phyloP scores from a whole-genome alignment of 2,329 filamentous ascomycete species.

The Aspergillus vadensis region DNA sequence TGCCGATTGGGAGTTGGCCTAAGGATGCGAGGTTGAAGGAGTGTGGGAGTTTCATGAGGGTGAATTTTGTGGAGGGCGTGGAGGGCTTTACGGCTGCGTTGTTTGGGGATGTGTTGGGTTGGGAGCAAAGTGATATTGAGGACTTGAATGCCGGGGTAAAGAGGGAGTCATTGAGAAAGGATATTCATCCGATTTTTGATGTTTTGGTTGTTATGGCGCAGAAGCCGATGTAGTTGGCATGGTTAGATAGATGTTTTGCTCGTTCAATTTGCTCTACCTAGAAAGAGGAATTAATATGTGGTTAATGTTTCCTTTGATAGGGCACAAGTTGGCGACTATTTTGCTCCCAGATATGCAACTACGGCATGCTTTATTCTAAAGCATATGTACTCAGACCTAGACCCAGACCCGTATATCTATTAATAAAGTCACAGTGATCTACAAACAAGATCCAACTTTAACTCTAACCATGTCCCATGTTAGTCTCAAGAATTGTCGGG shows the following conservation, averaged over 20 bases:
- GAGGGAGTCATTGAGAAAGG: constrained; percentile 13
- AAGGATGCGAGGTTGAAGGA: constrained; percentile 20
- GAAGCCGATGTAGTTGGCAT: constrained; percentile 6
- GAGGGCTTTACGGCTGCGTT: constrained; percentile 20
- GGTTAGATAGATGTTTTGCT: no score
- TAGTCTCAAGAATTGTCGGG: background rate
- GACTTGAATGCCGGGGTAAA: constrained; percentile 18
- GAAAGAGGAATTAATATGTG: no score
- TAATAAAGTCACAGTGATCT: no score
- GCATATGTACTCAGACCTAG: no score
- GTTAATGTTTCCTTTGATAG: no score
- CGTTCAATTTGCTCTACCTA: no score
- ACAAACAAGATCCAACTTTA: no score
- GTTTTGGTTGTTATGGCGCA: constrained; percentile 17
- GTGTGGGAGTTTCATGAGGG: constrained; percentile 17
- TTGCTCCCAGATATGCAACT: no score
- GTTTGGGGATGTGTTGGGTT: constrained; percentile 18
- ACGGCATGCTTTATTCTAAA: no score
- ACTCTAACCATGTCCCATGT: no score
- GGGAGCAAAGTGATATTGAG: constrained; percentile 15
- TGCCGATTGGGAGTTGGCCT: constrained; percentile 20
- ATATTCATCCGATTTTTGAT: constrained; percentile 20
- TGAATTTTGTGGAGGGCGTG: constrained; percentile 22
- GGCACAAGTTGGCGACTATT: no score
- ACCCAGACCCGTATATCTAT: no score